Evolutionary conservation across 129 eudicot species (phyloP).

Genomic region (Ambrosia trifida): DNA sequence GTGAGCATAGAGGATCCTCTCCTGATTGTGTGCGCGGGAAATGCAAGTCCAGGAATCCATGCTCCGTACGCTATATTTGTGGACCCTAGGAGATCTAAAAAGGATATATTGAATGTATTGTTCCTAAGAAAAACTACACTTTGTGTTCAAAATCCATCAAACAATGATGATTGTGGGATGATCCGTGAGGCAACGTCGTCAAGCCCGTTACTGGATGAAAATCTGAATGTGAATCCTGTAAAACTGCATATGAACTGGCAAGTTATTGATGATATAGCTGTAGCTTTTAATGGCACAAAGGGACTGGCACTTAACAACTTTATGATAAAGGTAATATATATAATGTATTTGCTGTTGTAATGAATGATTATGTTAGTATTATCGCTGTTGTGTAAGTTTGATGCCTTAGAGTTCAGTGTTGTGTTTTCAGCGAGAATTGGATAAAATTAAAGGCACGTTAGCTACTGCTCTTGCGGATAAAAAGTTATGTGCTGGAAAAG

Average conservation of each 20-base stretch:
- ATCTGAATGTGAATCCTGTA: conserved; percentile 1
- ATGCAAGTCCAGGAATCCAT: neutral
- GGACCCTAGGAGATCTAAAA: conserved; percentile 37
- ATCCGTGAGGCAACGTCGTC: neutral
- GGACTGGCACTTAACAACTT: conserved; percentile 15
- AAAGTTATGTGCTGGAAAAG: conserved; percentile 24
- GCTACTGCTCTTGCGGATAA: conserved; percentile 14
- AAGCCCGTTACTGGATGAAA: conserved; percentile 7
- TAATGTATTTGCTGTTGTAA: neutral
- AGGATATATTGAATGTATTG: conserved; percentile 39
- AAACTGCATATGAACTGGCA: conserved; percentile 25
- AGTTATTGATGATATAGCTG: conserved; percentile 26
- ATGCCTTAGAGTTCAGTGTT: neutral
- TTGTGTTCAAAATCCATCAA: neutral
- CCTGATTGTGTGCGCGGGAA: conserved; percentile 37
- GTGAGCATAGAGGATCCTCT: conserved; percentile 57
- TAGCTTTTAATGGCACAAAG: conserved; percentile 22
- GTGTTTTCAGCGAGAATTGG: conserved; percentile 35
- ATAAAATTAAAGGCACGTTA: conserved; percentile 21
- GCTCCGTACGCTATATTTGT: conserved; percentile 45
- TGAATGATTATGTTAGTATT: neutral
- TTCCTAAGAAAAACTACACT: conserved; percentile 26
- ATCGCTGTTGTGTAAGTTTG: neutral
- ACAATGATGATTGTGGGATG: conserved; percentile 1
- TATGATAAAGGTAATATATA: conserved; percentile 41